Base-by-base conservation (phyloP, 768 basidiomycete genomes). In the Tricholoma bakamatsutake region DNA sequence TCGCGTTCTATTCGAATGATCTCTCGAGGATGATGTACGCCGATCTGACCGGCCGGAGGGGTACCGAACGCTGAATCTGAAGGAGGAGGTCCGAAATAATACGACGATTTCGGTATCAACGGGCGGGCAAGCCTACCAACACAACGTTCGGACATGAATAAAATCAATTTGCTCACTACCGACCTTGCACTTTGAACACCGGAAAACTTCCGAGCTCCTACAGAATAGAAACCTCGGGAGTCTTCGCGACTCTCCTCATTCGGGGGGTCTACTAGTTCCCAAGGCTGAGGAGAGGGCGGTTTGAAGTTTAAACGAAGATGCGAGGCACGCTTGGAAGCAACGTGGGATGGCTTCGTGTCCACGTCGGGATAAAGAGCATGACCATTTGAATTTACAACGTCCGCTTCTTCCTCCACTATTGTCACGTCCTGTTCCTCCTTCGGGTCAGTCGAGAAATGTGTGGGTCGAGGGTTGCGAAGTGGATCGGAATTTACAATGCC, bases 1-100 rank as follows among this genome's bases (percentile, higher is more conserved):
- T 99, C 97, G 52, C 97, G 75, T 69, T 98, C 96, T 40, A 99
- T 75, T 45, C 96, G 79, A 51, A 99, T 74, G 56, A 99, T 82
- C 73, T 98, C 96, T 52, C 95, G 84, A 13, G 96, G 95, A 62
- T 91, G 85, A 66, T 97, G 91, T 21, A 87, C 71, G 2, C 94
- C 95, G 55, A 98, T 88, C 51, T 87, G 85, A 1, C 96, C 96
- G 5, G 87, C 72, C 8, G 92, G 92, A 1, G 78, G 71, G 0
- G 88, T 90, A 2, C 91, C 90, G 66, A 82, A 97, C 28, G 90
- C 90, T 34, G 89, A 80, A 59, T 83, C 83, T n/a, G 79, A 67
- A 2, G 85, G 77, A 15, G 90, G 90, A 3, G 90, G 88, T 12
- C 90, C 90, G 67, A 85, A 88, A 67, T 90, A 90, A 71, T 93